Evolutionary conservation across 345 rosid species (phyloP), one percentile per base, ranked within the genome.

Genomic region (Pistacia vera): DNA sequence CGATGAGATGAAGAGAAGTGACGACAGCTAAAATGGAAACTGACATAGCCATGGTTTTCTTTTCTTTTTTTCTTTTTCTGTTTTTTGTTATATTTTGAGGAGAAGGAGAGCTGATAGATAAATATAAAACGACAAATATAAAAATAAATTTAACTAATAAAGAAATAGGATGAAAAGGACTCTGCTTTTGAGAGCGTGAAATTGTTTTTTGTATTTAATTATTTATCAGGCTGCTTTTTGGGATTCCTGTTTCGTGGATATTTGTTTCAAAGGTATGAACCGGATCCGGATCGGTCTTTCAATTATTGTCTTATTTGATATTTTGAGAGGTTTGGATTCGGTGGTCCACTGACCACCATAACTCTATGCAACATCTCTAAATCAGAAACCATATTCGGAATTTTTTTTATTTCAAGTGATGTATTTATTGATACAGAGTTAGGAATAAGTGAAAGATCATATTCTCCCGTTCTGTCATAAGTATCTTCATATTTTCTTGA

Each of bases 1-100:
- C 97, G 71, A 96, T 80, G 87, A 91, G 90, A 80, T 96, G 95
- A 67, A 93, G 97, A 54, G 93, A 77, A 56, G 76, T 84, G 81
- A 89, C 51, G 82, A 81, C 49, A 72, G 86, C 92, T 62, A 93
- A 66, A 63, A 92, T 73, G 41, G 91, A 63, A 36, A 96, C 80
- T 46, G 97, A 93, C 78, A 91, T 70, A 0, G 95, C 98, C 99
- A 91, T 96, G 20, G 3, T 17, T 48, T 70, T 9, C 5, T 49
- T 75, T 25, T 22, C 25, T 63, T 35, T 20, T 35, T 38, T 35
- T 79, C 17, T 30, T 30, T 30, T 30, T 30, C 25, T 22, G 25
- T 22, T 22, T 22, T 30, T 30, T 30, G 33, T 30, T 14, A 41
- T 5, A 6, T 54, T 54, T 54, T 54, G 57, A 14, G n/a, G 6